Conservation (phyloP, 2,329 filamentous ascomycete species). For the Phyllosticta paracitricarpa region DNA sequence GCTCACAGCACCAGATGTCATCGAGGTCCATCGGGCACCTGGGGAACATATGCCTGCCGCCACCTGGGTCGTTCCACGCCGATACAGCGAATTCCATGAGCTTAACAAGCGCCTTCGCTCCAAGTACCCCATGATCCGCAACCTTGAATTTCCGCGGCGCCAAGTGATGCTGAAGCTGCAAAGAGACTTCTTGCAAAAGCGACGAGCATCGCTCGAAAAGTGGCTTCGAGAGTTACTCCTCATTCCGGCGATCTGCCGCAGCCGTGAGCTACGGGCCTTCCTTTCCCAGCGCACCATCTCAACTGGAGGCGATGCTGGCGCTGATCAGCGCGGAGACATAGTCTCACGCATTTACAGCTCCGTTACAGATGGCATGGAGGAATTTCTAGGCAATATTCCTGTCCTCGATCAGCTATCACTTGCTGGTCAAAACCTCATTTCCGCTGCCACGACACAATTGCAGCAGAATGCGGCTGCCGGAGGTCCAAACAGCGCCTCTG, state of each 20-base stretch:
- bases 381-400: slow-evolving; percentile 91
- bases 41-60: slow-evolving; percentile 96
- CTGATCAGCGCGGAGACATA: slow-evolving; percentile 63
- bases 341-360: slow-evolving; percentile 94
- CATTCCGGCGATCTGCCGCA: slow-evolving; percentile 87
- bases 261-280: slow-evolving; percentile 83
- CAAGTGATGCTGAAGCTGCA: slow-evolving; percentile 95
- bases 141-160: slow-evolving; percentile 83
- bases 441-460: slow-evolving; percentile 52
- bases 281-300: slow-evolving; percentile 78
- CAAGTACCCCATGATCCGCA: slow-evolving; percentile 76
- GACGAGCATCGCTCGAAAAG: slow-evolving; percentile 70
- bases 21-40: slow-evolving; percentile 82
- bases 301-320: slow-evolving; percentile 52
- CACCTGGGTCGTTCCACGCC: slow-evolving; percentile 81
- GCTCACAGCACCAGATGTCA: slow-evolving; percentile 48
- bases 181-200: slow-evolving; percentile 87
- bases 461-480: slow-evolving; percentile 13
- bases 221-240: slow-evolving; percentile 70
- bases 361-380: slow-evolving; percentile 95
- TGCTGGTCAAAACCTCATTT: slow-evolving; percentile 83
- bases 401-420: slow-evolving; percentile 89
- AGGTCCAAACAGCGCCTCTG: slow-evolving; percentile 18
- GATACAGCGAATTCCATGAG: slow-evolving; percentile 96
- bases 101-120: slow-evolving; percentile 80